Evolutionary conservation across 805 yeast genomes (phyloP).

Genomic region (Clavispora fructus): DNA sequence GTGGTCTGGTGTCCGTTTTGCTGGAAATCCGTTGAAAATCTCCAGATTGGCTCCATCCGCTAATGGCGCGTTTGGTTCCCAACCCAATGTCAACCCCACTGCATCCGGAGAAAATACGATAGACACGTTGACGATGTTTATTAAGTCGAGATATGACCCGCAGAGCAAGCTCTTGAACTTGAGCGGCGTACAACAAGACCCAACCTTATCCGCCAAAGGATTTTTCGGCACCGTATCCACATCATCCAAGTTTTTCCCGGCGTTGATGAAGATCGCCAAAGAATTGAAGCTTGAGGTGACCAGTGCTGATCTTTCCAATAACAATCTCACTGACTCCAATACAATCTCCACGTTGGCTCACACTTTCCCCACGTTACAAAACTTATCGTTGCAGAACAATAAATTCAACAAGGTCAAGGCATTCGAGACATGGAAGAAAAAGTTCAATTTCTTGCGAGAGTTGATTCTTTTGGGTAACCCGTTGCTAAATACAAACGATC

Average conservation of each 20-base stretch:
- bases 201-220: constrained; percentile 53
- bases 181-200: constrained; percentile 60
- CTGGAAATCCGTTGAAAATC: constrained; percentile 63
- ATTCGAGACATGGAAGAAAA: constrained; percentile 73
- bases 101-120: constrained; percentile 41
- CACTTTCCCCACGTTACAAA: constrained; percentile 69
- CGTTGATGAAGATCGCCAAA: constrained; percentile 75
- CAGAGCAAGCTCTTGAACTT: constrained; percentile 64
- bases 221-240: constrained; percentile 57
- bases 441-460: constrained; percentile 69
- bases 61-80: constrained; percentile 7
- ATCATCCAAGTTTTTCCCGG: constrained; percentile 81
- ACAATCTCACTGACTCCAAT: constrained; percentile 53
- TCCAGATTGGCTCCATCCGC: constrained; percentile 23
- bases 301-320: constrained; percentile 64
- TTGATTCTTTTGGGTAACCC: constrained; percentile 79
- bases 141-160: constrained; percentile 64
- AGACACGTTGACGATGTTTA: constrained; percentile 54
- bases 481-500: constrained; percentile 34
- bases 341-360: constrained; percentile 60
- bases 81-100: constrained; percentile 2
- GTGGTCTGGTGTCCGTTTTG: constrained; percentile 77
- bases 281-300: constrained; percentile 53
- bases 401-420: constrained; percentile 51
- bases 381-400: constrained; percentile 78